A percentile compares a stretch with the other conserved stretches of the same genome.
Conservation (phyloP, 768 basidiomycete species). For the Neoboletus brunneissimus region DNA sequence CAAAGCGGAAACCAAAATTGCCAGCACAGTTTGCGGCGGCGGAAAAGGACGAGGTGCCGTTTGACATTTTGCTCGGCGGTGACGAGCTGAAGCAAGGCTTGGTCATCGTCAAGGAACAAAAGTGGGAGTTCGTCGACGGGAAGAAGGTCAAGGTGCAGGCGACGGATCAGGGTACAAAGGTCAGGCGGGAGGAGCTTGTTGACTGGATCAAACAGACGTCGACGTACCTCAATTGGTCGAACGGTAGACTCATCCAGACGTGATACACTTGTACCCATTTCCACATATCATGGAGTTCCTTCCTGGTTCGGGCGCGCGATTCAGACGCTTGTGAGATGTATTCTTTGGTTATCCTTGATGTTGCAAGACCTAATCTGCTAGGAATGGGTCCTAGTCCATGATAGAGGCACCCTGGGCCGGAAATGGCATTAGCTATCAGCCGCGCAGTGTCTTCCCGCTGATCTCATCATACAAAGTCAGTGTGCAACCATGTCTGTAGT, state of each 20-base stretch:
- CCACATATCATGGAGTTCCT: slow-evolving; percentile 4
- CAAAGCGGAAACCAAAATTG: slow-evolving; percentile 90
- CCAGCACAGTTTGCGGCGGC: slow-evolving; percentile 84
- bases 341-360: not conserved
- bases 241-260: slow-evolving; percentile 27
- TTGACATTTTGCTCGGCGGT: slow-evolving; percentile 86
- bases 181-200: slow-evolving; percentile 60
- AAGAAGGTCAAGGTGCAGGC: slow-evolving; percentile 62
- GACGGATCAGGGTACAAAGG: slow-evolving; percentile 61
- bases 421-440: no score
- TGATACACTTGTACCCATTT: not conserved
- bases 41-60: slow-evolving; percentile 90
- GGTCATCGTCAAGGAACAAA: slow-evolving; percentile 90
- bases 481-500: no score
- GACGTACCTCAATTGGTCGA: slow-evolving; percentile 32
- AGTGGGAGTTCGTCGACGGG: slow-evolving; percentile 71
- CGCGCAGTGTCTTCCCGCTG: no score
- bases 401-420: no score
- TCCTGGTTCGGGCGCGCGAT: not conserved
- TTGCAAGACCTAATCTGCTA: no score
- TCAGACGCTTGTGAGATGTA: not conserved
- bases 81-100: slow-evolving; percentile 82
- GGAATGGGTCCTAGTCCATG: no score
- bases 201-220: slow-evolving; percentile 54
- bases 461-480: no score